phyloP scores from a whole-genome alignment of 1,139 yeast genomes.

The Lodderomyces orthopsilosis region DNA sequence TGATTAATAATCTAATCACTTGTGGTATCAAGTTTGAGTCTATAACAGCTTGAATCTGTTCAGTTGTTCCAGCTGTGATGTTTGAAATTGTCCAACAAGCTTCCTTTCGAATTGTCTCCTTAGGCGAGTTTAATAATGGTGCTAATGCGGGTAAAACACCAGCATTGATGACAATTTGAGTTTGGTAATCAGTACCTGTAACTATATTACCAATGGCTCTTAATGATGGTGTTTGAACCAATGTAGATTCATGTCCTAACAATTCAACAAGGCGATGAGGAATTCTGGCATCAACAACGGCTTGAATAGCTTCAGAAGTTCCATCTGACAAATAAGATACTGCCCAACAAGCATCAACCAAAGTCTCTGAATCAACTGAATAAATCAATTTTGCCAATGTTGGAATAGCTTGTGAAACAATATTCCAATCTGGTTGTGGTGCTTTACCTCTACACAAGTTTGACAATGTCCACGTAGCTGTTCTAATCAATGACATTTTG shows the following conservation, averaged over 20 bases:
- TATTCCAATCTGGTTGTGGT: constrained; percentile 94
- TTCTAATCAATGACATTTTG: constrained; percentile 84
- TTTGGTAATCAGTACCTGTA: constrained; percentile 93
- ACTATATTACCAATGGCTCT: constrained; percentile 98
- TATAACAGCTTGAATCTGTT: constrained; percentile 94
- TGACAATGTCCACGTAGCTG: constrained; percentile 97
- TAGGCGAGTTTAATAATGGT: constrained; percentile 75
- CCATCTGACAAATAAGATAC: constrained; percentile 94
- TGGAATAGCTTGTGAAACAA: constrained; percentile 85
- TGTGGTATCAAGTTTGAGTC: constrained; percentile 94
- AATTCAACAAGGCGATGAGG: constrained; percentile 93
- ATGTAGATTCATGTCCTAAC: constrained; percentile 74
- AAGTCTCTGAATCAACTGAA: constrained; percentile 87
- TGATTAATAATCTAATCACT: constrained; percentile 71
- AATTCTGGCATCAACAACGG: constrained; percentile 93
- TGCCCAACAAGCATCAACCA: constrained; percentile 99
- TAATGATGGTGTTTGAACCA: constrained; percentile 95
- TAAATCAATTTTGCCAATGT: constrained; percentile 88
- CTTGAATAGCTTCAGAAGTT: constrained; percentile 87
- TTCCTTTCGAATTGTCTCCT: constrained; percentile 92
- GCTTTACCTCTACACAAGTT: constrained; percentile 94
- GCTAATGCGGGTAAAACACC: constrained; percentile 88
- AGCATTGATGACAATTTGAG: constrained; percentile 90
- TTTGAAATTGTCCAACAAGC: constrained; percentile 99
- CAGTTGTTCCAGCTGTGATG: constrained; percentile 94